Conservation (phyloP, 306 rosid genomes). For the barrel medic (Medicago truncatula) region DNA sequence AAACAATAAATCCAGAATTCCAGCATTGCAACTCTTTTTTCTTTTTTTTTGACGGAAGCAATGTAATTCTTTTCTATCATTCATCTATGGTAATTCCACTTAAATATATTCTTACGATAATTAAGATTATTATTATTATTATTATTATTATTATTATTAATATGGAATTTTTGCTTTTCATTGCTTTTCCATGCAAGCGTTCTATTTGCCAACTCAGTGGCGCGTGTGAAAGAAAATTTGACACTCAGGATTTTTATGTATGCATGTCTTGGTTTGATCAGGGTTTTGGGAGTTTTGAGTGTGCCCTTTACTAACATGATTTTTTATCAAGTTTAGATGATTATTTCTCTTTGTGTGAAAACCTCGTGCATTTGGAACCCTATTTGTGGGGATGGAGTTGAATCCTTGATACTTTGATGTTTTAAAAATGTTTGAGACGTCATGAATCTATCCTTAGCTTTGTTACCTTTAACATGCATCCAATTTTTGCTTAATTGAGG, state of each 20-base stretch:
- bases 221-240: too few relatives aligned
- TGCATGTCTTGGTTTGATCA: background rate
- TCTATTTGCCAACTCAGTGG: background rate
- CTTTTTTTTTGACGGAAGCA: too few relatives aligned
- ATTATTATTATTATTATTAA: too few relatives aligned
- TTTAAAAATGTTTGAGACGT: background rate
- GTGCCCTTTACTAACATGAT: too few relatives aligned
- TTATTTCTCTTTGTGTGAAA: background rate
- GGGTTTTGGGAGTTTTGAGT: background rate
- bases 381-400: background rate
- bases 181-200: too few relatives aligned
- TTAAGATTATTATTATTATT: too few relatives aligned
- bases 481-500: background rate
- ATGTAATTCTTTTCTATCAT: too few relatives aligned
- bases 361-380: background rate
- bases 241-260: background rate
- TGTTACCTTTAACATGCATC: background rate
- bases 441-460: conserved; percentile 12
- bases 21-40: too few relatives aligned
- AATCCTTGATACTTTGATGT: background rate
- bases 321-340: background rate
- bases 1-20: too few relatives aligned
- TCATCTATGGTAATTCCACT: too few relatives aligned
- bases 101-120: too few relatives aligned
- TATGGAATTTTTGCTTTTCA: too few relatives aligned